Percentiles rank a stretch among this genome's conserved stretches.
These are phyloP conservation scores for Pulicaria dysenterica DNA, from an alignment of 129 eudicot genomes.

Conservation along the genomic window DNA sequence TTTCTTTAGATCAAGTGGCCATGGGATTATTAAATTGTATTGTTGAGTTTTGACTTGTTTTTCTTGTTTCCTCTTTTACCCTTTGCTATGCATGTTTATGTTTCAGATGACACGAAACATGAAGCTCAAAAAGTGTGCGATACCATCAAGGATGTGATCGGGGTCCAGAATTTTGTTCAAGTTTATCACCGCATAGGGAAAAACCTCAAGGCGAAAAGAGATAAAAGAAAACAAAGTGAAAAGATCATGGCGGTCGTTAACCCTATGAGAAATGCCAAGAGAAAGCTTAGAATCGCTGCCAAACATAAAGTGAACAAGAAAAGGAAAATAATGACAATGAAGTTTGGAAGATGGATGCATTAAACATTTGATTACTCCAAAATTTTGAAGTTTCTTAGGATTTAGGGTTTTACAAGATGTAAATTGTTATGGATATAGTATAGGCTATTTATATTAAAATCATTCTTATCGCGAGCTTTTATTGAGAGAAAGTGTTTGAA, in stretches of 20 bases:
- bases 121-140: slow-evolving; percentile 58
- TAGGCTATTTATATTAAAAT: neutral
- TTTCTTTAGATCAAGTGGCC: no score
- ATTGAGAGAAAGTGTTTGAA: neutral
- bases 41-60: neutral
- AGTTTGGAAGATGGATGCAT: slow-evolving; percentile 59
- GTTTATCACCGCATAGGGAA: slow-evolving; percentile 53
- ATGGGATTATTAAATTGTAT: no score
- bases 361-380: slow-evolving; percentile 10
- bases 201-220: slow-evolving; percentile 68
- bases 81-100: neutral
- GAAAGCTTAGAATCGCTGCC: slow-evolving; percentile 68
- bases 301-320: slow-evolving; percentile 78
- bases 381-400: slow-evolving; percentile 9
- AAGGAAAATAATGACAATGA: slow-evolving; percentile 75
- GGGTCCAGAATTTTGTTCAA: slow-evolving; percentile 47
- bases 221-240: slow-evolving; percentile 70
- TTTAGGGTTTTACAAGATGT: neutral
- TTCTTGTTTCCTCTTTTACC: slow-evolving; percentile 10
- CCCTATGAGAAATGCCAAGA: slow-evolving; percentile 79
- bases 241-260: slow-evolving; percentile 82
- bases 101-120: slow-evolving; percentile 67
- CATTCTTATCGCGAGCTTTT: neutral
- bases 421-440: neutral
- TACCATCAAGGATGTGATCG: slow-evolving; percentile 49